Base-by-base conservation (phyloP, 2,329 filamentous ascomycete species). In the Diplodia seriata region DNA sequence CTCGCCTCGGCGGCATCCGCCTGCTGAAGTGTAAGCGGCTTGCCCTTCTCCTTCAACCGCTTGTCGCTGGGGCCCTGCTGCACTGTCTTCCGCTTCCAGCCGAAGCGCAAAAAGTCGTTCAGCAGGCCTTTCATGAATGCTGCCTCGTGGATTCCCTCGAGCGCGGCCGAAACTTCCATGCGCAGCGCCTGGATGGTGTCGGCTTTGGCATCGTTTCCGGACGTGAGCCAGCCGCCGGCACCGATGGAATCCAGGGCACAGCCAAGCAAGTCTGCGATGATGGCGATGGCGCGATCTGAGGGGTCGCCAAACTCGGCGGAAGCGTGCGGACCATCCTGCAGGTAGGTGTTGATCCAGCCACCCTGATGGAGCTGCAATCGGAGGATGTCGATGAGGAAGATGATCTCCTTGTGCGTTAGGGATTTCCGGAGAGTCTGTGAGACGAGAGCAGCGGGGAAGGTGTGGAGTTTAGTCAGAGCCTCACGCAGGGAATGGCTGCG, bases 201-300 rank as follows among this genome's bases (percentile, higher is more conserved):
- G 1, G 86, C 83, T 53, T 88, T 85, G 12, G 83, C 79, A 43
- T 83, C 81, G 55, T 84, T 71, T 87, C 87, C 88, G 5, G 71
- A 68, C 2, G 76, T 72, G 54, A 94, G 83, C 91, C 91, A 94
- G 23, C 91, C 91, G 66, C 88, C 87, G 11, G 89, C 85, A 1
- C 91, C 91, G 18, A 94, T 86, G 0, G 91, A 89, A 77, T 94
- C 91, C 53, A 94, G 84, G 69, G 91, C 91, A 73, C 89, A 88
- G 70, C 88, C 88, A 36, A 94, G 84, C 4, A 94, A 82, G 71
- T 90, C 88, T 18, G 90, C 87, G 70, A 94, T 90, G 50, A 92
- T 85, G 18, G 87, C 84, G 71, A 94, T 90, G 63, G 89, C 87
- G 61, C 87, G 87, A 73, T 93, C 89, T 23, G 89, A 87, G 0